Evolutionary conservation across 1,284 basidiomycete species (phyloP), one percentile per base, ranked within the genome.

Genomic region (Pseudozyma hubeiensis): DNA sequence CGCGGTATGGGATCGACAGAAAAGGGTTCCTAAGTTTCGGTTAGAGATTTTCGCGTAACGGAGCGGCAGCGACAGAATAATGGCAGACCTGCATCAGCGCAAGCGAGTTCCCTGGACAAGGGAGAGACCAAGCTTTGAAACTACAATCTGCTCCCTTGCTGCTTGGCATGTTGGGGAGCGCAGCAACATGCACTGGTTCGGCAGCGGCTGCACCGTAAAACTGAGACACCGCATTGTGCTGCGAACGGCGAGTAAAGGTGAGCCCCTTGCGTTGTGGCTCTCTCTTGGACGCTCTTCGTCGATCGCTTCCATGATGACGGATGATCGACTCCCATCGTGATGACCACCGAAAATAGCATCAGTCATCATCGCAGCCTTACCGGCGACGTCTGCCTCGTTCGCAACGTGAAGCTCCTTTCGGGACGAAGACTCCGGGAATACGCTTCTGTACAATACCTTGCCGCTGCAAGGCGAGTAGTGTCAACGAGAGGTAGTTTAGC

Each of bases 161-260:
- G 59, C 60, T 63, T 63, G 60, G 65, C 59, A 59, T 50, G 60
- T 33, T 33, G 10, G 16, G 43, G 48, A 37, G 31, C 49, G 64
- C 57, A 55, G 24, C 33, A 6, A 19, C 35, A 31, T 31, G 13
- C n/a, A 7, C 40, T 16, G 11, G 35, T 41, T 7, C 40, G 11
- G 40, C 16, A 14, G 40, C 40, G 40, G 40, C n/a, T 41, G 16
- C 40, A n/a, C n/a, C 16, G n/a, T 41, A 7, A 41, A 14, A n/a
- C 2, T 14, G 17, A 40, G 17, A 30, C 34, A 33, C 41, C 7
- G 7, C 40, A 41, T 7, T 17, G 14, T n/a, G 16, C 40, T 16
- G 40, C 11, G n/a, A 41, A 17, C 7, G 40, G 40, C 40, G 40
- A 41, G 19, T 44, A 7, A 24, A 44, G 13, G 16, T 33, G 16